Base-by-base conservation (phyloP, 495 filamentous ascomycete species). In the Trichocladium antarcticum region DNA sequence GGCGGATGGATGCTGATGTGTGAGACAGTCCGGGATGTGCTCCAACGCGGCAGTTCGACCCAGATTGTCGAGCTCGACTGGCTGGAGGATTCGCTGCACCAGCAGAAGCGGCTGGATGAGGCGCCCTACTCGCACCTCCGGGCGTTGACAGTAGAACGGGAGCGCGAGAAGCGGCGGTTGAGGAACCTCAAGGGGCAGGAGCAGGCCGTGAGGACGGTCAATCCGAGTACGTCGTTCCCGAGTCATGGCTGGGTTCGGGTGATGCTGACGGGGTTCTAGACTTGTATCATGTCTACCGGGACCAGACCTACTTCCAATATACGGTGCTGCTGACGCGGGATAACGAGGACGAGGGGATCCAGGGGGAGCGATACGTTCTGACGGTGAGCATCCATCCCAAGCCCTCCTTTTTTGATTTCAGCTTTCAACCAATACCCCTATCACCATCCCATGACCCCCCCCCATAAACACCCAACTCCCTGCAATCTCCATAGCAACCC, bases 131-230 rank as follows among this genome's bases (percentile, higher is more conserved):
- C 51, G 1, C 52, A 64, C 16, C 38, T 51, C n/a, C 34, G 46
- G 1, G 40, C 37, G 19, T 43, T 57, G 27, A 44, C 50, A 40
- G 50, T 42, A 35, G 32, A 60, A 38, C 51, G 44, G 1, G 38
- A 55, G 31, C 42, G 49, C 29, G 71, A 78, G 49, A 74, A 71
- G 67, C 51, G 64, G 71, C 58, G 74, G 70, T 32, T 66, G 72
- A 51, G 31, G 37, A 9, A 47, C 8, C 9, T 40, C 3, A 55
- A 46, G 47, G 59, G 57, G 1, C 54, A 77, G 15, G 69, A 73
- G 42, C 66, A 75, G 53, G 57, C 70, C 37, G 62, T 70, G 39
- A 61, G 42, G 31, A 55, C 47, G 32, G 59, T 72, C 12, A 63
- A 71, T 42, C 32, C 56, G n/a, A 59, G 66, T 65, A 50, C 52